A percentile compares a stretch with the other conserved stretches of the same genome.
These are phyloP conservation scores for Ceratocystis ficicola DNA, from an alignment of 2,329 filamentous ascomycete species.

Conservation along the genomic window DNA sequence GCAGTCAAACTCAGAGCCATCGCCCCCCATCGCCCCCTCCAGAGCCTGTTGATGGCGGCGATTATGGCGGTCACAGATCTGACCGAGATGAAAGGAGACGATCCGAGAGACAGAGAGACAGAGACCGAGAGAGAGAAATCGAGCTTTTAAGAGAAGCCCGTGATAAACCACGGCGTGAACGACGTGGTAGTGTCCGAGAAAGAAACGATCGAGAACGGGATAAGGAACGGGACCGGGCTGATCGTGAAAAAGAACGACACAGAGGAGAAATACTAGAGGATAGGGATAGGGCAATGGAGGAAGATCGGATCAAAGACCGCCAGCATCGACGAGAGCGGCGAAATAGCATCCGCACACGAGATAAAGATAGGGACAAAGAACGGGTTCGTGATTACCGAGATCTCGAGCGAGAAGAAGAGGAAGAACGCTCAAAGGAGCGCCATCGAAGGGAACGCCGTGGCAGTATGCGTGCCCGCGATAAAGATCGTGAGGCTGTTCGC, in stretches of 20 bases:
- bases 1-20: conserved; percentile 17
- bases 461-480: conserved; percentile 18
- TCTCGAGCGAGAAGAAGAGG: conserved; percentile 22
- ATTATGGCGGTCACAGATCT: conserved; percentile 8
- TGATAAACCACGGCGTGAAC: conserved; percentile 18
- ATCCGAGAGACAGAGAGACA: conserved; percentile 19
- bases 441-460: conserved; percentile 20
- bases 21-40: conserved; percentile 17
- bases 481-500: conserved; percentile 17
- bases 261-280: conserved; percentile 10
- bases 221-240: conserved; percentile 21
- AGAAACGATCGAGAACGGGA: conserved; percentile 20
- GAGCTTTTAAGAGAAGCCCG: conserved; percentile 23
- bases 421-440: conserved; percentile 15
- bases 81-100: conserved; percentile 23
- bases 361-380: conserved; percentile 22
- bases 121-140: conserved; percentile 18
- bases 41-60: conserved; percentile 16
- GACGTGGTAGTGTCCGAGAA: conserved; percentile 22
- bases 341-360: conserved; percentile 22
- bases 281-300: conserved; percentile 13
- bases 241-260: conserved; percentile 14
- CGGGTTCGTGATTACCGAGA: conserved; percentile 22
- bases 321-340: conserved; percentile 15
- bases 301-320: conserved; percentile 20